Evolutionary conservation across 352 stramenopile species (phyloP).

Genomic region (Globisporangium spinosum): DNA sequence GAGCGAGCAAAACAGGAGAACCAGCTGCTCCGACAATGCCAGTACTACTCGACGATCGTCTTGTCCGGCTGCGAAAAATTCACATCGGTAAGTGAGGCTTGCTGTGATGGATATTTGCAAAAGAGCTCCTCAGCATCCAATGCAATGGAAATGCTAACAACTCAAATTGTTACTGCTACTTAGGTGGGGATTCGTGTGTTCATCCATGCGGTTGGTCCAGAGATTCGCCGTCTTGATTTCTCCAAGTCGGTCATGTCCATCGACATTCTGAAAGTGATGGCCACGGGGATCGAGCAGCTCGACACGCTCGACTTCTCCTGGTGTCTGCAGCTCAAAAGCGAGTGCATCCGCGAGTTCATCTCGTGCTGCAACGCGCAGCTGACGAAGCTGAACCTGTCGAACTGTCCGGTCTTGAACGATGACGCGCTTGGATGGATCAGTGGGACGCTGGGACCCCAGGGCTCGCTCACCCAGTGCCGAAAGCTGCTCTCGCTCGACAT

Average conservation of each 20-base stretch:
- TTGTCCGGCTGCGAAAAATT: conserved; percentile 56
- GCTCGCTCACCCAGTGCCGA: conserved; percentile 55
- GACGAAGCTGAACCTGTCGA: conserved; percentile 53
- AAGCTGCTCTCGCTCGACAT: conserved; percentile 67
- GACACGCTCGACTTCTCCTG: conserved; percentile 57
- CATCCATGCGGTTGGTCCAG: conserved; percentile 48
- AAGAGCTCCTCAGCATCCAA: background rate
- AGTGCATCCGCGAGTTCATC: conserved; percentile 65
- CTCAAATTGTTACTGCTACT: background rate
- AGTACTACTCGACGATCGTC: conserved; percentile 45
- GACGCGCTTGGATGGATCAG: conserved; percentile 70
- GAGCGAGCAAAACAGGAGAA: conserved; percentile 13
- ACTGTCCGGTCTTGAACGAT: conserved; percentile 59
- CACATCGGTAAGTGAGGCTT: conserved; percentile 26
- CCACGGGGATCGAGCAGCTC: conserved; percentile 54
- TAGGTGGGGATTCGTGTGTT: conserved; percentile 72
- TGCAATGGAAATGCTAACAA: background rate
- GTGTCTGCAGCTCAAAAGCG: conserved; percentile 48
- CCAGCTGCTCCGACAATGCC: conserved; percentile 13
- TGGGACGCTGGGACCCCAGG: conserved; percentile 56
- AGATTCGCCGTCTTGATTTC: conserved; percentile 46
- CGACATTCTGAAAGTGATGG: conserved; percentile 67
- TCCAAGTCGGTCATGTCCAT: conserved; percentile 46
- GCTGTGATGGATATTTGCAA: background rate
- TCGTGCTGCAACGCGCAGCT: conserved; percentile 59